A percentile compares a stretch with the other conserved stretches of the same genome.
Evolutionary conservation across 2,329 filamentous ascomycete species (phyloP).

Genomic region (Stagonosporopsis tanaceti): DNA sequence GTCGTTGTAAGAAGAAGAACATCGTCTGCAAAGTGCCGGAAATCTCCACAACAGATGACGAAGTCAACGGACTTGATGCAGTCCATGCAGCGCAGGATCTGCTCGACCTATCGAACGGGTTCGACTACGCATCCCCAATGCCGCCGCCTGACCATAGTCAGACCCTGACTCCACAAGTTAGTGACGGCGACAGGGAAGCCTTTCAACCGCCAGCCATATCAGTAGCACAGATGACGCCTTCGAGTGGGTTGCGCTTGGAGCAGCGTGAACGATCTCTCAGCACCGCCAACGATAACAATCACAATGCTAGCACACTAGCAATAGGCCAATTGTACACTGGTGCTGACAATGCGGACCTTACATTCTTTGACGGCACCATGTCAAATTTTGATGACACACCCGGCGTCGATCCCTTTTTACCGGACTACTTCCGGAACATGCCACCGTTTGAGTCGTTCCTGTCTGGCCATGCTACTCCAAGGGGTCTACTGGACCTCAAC

Average conservation of each 20-base stretch:
- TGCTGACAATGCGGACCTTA: slow-evolving; percentile 11
- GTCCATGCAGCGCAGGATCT: slow-evolving; percentile 44
- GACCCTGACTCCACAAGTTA: slow-evolving; percentile 4
- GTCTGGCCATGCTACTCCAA: slow-evolving; percentile 53
- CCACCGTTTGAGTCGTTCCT: slow-evolving; percentile 37
- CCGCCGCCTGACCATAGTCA: slow-evolving; percentile 13
- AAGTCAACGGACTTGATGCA: slow-evolving; percentile 33
- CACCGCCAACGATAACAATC: slow-evolving; percentile 13
- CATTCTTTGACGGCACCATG: slow-evolving; percentile 27
- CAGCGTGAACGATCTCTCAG: slow-evolving; percentile 2
- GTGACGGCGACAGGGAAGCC: slow-evolving; percentile 9
- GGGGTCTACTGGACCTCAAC: slow-evolving; percentile 55
- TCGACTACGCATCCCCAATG: slow-evolving; percentile 27
- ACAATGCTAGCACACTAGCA: slow-evolving; percentile 3
- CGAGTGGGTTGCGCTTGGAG: neutral
- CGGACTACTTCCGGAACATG: slow-evolving; percentile 43
- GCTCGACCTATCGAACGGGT: slow-evolving; percentile 38
- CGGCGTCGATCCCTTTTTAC: slow-evolving; percentile 29
- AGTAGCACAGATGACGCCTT: slow-evolving; percentile 7
- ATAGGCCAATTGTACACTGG: slow-evolving; percentile 20
- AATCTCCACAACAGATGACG: slow-evolving; percentile 22
- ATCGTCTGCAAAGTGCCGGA: slow-evolving; percentile 52
- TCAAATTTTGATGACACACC: slow-evolving; percentile 28
- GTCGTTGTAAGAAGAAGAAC: slow-evolving; percentile 59
- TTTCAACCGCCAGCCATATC: slow-evolving; percentile 10